A percentile compares a stretch with the other conserved stretches of the same genome.
Evolutionary conservation across 192 early-diverging fungal species (phyloP).

Genomic region (Linnemannia hyalina): DNA sequence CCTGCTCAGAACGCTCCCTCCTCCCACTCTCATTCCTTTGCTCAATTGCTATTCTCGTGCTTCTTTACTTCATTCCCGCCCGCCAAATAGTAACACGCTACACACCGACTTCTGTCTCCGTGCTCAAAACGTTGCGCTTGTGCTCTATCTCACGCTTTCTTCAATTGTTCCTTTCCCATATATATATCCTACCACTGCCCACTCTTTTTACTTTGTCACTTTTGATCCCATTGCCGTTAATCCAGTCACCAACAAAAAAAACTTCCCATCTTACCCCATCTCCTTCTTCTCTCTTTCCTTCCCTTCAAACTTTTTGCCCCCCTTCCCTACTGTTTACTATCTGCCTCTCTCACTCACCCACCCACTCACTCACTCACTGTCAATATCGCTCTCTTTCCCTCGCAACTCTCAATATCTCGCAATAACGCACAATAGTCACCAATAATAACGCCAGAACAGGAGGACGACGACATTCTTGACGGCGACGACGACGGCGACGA

Average conservation of each 20-base stretch:
- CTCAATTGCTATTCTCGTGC: slow-evolving; percentile 5
- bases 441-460: not conserved
- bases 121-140: not conserved
- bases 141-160: not conserved
- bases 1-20: not conserved
- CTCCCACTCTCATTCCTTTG: not conserved
- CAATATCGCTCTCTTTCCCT: not conserved
- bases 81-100: not conserved
- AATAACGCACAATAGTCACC: not conserved
- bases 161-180: not conserved
- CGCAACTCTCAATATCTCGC: not conserved
- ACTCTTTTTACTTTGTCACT: not conserved
- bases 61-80: not conserved
- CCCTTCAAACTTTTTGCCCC: not conserved
- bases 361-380: not conserved
- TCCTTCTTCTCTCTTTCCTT: not conserved
- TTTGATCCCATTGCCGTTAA: not conserved
- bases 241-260: not conserved
- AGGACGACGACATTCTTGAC: not conserved
- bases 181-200: not conserved
- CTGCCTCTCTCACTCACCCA: not conserved
- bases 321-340: not conserved
- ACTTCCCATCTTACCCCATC: not conserved
- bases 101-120: not conserved
- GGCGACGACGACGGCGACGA: slow-evolving; percentile 4